Percentiles rank a stretch among this genome's conserved stretches.
These are phyloP conservation scores for Fusarium oligoseptatum DNA, from an alignment of 2,329 filamentous ascomycete genomes.

Conservation along the genomic window DNA sequence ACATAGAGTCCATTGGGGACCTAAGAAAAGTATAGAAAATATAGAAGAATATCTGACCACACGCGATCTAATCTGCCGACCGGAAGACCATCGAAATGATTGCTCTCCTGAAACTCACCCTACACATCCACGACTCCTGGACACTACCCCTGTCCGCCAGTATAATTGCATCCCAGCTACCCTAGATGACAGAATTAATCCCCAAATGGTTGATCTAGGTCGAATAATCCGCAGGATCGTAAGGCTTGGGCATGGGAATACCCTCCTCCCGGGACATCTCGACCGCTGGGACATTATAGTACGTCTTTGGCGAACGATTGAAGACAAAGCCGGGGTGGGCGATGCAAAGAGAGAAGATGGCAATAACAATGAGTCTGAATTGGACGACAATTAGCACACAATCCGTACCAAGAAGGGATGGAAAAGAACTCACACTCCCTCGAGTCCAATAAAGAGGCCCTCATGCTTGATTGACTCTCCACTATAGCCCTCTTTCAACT, in stretches of 20 bases:
- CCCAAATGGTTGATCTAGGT: neutral
- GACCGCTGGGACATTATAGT: constrained; percentile 6
- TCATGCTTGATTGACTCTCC: constrained; percentile 62
- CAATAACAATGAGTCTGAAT: constrained; percentile 27
- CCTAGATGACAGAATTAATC: no score
- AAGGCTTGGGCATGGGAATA: neutral
- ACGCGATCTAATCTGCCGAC: neutral
- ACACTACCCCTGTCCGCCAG: neutral
- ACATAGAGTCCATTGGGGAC: neutral
- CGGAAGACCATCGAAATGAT: neutral
- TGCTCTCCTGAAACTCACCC: neutral
- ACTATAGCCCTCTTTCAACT: constrained; percentile 67
- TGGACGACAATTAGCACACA: neutral
- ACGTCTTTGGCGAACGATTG: neutral
- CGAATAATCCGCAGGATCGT: neutral
- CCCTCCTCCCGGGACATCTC: neutral
- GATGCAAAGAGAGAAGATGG: constrained; percentile 23
- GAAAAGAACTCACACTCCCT: constrained; percentile 49
- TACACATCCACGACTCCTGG: neutral
- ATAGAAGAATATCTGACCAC: neutral
- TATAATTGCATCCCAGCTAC: neutral
- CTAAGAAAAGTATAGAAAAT: no score
- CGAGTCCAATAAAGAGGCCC: constrained; percentile 58
- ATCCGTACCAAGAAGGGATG: neutral
- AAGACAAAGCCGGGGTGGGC: constrained; percentile 23